phyloP scores from a whole-genome alignment of 805 yeast genomes.

The Debaryomyces castellii region DNA sequence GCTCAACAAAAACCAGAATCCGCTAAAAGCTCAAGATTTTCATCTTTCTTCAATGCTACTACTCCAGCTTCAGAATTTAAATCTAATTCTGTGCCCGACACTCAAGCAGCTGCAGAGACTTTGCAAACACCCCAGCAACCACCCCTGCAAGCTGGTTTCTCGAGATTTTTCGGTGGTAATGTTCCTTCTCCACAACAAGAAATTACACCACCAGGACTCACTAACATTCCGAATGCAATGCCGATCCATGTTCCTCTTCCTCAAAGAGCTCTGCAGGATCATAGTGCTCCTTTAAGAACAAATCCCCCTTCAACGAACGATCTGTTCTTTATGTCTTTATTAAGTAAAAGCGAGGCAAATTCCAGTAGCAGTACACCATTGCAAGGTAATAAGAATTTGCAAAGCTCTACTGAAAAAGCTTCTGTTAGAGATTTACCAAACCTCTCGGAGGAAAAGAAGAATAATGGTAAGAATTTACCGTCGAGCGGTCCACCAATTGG shows the following conservation, averaged over 20 bases:
- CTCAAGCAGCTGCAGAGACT: background rate
- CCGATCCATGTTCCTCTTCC: background rate
- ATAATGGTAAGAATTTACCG: background rate
- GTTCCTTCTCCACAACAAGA: background rate
- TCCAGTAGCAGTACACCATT: background rate
- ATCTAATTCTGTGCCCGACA: background rate
- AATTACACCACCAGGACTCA: conserved; percentile 9
- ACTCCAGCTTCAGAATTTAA: background rate
- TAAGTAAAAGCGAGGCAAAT: conserved; percentile 31
- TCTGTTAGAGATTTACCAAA: background rate
- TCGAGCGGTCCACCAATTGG: background rate
- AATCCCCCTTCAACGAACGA: conserved; percentile 25
- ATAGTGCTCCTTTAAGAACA: background rate
- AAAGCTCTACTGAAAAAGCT: background rate
- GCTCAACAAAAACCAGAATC: conserved; percentile 7
- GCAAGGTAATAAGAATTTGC: background rate
- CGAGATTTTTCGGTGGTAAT: conserved; percentile 11
- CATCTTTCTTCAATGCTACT: conserved; percentile 30
- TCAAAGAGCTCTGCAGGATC: conserved; percentile 3
- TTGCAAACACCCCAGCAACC: background rate
- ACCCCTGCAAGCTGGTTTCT: conserved; percentile 3
- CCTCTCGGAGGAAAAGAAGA: background rate
- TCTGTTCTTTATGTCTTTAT: conserved; percentile 47
- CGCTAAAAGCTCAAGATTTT: conserved; percentile 35
- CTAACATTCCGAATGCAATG: background rate